Base-by-base conservation (phyloP, 2,329 filamentous ascomycete genomes). In the Fusarium neocosmosporiellum region DNA sequence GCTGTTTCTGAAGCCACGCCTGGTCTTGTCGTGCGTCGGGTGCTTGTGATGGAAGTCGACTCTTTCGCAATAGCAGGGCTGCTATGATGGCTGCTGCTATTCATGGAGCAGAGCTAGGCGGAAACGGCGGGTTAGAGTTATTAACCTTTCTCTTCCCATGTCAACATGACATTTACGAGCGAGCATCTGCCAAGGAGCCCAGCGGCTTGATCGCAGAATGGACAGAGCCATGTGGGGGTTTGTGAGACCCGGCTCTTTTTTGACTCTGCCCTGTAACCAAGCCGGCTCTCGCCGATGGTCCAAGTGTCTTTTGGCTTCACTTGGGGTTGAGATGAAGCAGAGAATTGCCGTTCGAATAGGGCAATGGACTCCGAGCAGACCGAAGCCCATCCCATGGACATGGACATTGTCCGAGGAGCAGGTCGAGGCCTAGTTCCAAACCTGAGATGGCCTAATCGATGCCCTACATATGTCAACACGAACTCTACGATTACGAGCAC, bases 281-380 rank as follows among this genome's bases (percentile, higher is more conserved):
- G 55, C 64, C 70, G 70, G 70, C 57, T 62, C 67, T 61, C 70
- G 63, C 70, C 70, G 67, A 73, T 68, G 73, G 67, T 59, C 70
- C 59, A 65, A 61, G 39, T 61, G 46, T 39, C 63, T 72, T 29
- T 58, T 34, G 16, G 31, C 33, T 24, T 48, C 27, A 31, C 8
- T 60, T 27, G 27, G 41, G 22, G 31, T 39, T 18, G 33, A 50
- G 27, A 50, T 24, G 31, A 59, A 31, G 36, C 37, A 43, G 41
- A 37, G 24, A 46, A 60, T 14, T 29, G 39, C 14, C 39, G 39
- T 60, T n/a, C 36, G 39, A 36, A 60, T 48, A 39, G 29, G 58
- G 55, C 55, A 43, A 43, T 59, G 20, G 16, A 1, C 24, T 24
- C 37, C 55, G 55, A 59, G 39, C 18, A 43, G 36, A 37, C 22